These are phyloP conservation scores for Ceratocystis destructans DNA, from an alignment of 2,329 filamentous ascomycete species.

Conservation along the genomic window DNA sequence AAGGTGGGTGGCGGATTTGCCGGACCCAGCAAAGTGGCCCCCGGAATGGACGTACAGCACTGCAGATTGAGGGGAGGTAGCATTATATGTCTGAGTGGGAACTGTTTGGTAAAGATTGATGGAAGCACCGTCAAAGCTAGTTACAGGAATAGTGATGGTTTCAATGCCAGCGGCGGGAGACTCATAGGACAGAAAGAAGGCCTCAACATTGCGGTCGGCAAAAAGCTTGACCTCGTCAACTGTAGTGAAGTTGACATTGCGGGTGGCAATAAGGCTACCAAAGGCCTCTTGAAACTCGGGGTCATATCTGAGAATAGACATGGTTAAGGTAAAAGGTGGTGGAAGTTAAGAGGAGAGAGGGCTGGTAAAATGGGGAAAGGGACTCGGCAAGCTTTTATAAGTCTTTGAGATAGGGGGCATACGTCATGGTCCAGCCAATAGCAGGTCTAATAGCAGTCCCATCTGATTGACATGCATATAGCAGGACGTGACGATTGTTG, in stretches of 20 bases:
- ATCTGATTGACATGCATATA: too few relatives aligned
- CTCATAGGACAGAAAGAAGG: slow-evolving; percentile 9
- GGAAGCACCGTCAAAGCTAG: slow-evolving; percentile 19
- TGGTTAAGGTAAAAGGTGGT: background rate
- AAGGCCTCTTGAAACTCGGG: slow-evolving; percentile 13
- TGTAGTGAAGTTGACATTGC: background rate
- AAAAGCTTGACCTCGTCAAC: background rate
- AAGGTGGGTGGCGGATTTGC: slow-evolving; percentile 23
- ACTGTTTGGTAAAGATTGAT: slow-evolving; percentile 21
- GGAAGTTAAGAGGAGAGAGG: too few relatives aligned
- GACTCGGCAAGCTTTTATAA: background rate
- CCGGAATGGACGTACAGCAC: slow-evolving; percentile 32
- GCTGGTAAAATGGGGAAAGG: background rate
- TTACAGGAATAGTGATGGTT: slow-evolving; percentile 16
- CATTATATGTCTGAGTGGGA: background rate
- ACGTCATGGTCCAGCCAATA: too few relatives aligned
- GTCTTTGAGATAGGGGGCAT: background rate
- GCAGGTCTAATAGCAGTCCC: too few relatives aligned
- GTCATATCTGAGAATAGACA: slow-evolving; percentile 10
- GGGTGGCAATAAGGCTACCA: background rate
- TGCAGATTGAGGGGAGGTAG: slow-evolving; percentile 21
- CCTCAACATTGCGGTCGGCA: background rate
- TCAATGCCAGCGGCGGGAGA: background rate
- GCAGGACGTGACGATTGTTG: too few relatives aligned
- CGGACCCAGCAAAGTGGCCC: slow-evolving; percentile 27